Percentiles rank a stretch among this genome's conserved stretches.
phyloP scores from a whole-genome alignment of 2,329 filamentous ascomycete species.

The Fusarium sulawesiense region DNA sequence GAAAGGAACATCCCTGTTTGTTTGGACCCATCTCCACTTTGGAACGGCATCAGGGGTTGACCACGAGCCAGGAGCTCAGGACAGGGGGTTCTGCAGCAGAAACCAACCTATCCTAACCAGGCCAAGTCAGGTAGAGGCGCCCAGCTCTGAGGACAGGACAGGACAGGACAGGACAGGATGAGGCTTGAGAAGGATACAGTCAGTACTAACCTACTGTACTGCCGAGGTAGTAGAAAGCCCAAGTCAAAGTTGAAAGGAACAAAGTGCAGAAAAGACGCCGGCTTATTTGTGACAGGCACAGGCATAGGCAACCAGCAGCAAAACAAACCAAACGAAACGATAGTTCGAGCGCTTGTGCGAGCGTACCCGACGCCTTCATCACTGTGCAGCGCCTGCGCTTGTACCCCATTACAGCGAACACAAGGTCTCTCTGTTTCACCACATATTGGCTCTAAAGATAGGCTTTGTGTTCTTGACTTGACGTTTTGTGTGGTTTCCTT shows the following conservation, averaged over 20 bases:
- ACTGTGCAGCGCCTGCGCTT: neutral
- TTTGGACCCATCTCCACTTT: slow-evolving; percentile 8
- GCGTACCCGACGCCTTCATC: neutral
- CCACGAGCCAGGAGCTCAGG: slow-evolving; percentile 13
- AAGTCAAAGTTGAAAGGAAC: neutral
- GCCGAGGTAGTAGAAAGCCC: neutral
- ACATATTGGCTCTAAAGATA: slow-evolving; percentile 37
- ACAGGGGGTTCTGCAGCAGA: slow-evolving; percentile 21
- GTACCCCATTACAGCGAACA: neutral
- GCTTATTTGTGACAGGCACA: slow-evolving; percentile 17
- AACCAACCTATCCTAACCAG: slow-evolving; percentile 28
- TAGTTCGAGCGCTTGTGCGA: slow-evolving; percentile 7
- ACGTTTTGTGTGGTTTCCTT: slow-evolving; percentile 5
- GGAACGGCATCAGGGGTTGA: slow-evolving; percentile 24
- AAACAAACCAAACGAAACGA: slow-evolving; percentile 2
- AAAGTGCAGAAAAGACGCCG: slow-evolving; percentile 4
- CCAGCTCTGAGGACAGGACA: neutral
- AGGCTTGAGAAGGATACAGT: neutral
- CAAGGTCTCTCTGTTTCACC: slow-evolving; percentile 26
- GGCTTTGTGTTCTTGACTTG: slow-evolving; percentile 4
- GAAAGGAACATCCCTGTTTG: slow-evolving; percentile 21
- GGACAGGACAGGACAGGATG: neutral
- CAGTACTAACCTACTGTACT: neutral
- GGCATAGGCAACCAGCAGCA: neutral
- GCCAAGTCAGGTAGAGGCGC: slow-evolving; percentile 12